Conservation (phyloP, 1,284 basidiomycete species). For the Neolentinus lepideus region DNA sequence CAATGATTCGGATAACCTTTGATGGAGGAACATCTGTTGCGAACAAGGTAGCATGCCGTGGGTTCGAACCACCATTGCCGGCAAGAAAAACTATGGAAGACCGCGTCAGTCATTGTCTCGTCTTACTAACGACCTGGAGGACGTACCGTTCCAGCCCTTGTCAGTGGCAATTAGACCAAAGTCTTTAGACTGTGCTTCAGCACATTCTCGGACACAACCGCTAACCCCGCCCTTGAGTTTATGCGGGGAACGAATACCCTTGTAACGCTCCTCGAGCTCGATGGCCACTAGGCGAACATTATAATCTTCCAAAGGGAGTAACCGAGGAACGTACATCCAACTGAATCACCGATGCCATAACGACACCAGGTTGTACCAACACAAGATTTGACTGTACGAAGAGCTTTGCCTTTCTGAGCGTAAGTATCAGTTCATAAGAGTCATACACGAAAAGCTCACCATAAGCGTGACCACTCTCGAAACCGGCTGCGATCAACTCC, state of each 20-base stretch:
- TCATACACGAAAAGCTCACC: constrained; percentile 35
- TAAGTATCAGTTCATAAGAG: background rate
- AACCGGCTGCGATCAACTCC: constrained; percentile 57
- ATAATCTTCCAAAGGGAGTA: background rate
- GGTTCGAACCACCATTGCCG: constrained; percentile 71
- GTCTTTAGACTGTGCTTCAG: constrained; percentile 72
- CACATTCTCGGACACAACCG: constrained; percentile 71
- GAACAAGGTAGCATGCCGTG: constrained; percentile 47
- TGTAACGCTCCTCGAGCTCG: constrained; percentile 68
- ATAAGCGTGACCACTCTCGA: constrained; percentile 76
- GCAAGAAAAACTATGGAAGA: constrained; percentile 54
- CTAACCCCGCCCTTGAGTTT: constrained; percentile 79
- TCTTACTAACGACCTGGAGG: background rate
- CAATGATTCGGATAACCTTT: constrained; percentile 58
- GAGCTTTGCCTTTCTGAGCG: constrained; percentile 33
- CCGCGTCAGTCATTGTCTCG: constrained; percentile 3
- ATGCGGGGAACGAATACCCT: constrained; percentile 66
- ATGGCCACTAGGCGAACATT: constrained; percentile 40
- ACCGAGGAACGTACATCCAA: constrained; percentile 34
- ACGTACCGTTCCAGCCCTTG: constrained; percentile 67
- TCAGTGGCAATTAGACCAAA: constrained; percentile 76
- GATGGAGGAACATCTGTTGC: constrained; percentile 53
- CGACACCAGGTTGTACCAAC: constrained; percentile 64
- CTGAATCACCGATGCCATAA: constrained; percentile 71
- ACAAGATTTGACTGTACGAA: constrained; percentile 54